Evolutionary conservation across 495 filamentous ascomycete species (phyloP).

Genomic region (Neurospora sp.): DNA sequence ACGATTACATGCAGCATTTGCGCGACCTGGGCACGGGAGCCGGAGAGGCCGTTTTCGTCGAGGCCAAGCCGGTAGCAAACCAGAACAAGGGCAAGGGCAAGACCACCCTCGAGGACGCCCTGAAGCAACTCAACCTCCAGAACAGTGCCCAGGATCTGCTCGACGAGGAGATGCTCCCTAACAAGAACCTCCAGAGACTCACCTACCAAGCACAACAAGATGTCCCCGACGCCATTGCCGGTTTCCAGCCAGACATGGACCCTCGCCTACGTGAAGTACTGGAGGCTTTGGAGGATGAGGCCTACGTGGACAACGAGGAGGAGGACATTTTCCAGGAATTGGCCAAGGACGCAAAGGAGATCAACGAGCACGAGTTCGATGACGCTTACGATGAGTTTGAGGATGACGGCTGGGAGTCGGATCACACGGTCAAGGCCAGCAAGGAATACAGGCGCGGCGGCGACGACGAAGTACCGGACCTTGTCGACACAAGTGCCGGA

Average conservation of each 20-base stretch:
- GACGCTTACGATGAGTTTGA: slow-evolving; percentile 38
- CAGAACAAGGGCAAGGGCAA: slow-evolving; percentile 60
- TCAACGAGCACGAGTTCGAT: slow-evolving; percentile 42
- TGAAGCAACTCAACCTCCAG: slow-evolving; percentile 55
- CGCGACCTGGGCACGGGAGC: slow-evolving; percentile 60
- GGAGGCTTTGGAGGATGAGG: slow-evolving; percentile 92
- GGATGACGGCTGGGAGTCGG: slow-evolving; percentile 82
- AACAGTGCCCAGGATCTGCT: slow-evolving; percentile 47
- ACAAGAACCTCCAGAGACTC: slow-evolving; percentile 56
- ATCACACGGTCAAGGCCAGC: slow-evolving; percentile 72
- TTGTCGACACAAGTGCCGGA: slow-evolving; percentile 30
- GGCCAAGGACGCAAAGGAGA: slow-evolving; percentile 60
- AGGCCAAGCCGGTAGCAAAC: slow-evolving; percentile 53
- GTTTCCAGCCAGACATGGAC: slow-evolving; percentile 98
- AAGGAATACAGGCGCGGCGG: slow-evolving; percentile 31
- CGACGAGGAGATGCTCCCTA: slow-evolving; percentile 60
- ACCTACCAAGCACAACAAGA: slow-evolving; percentile 93
- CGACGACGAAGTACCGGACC: slow-evolving; percentile 39
- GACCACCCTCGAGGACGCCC: slow-evolving; percentile 65
- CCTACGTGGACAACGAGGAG: slow-evolving; percentile 80
- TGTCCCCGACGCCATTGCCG: slow-evolving; percentile 78
- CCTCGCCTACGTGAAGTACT: slow-evolving; percentile 83
- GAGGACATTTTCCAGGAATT: slow-evolving; percentile 75
- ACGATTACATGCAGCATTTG: slow-evolving; percentile 99
- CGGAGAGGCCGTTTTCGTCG: slow-evolving; percentile 64